Evolutionary conservation across 1,139 yeast genomes (phyloP).

Genomic region (Nadsonia starkeyi-henricii): DNA sequence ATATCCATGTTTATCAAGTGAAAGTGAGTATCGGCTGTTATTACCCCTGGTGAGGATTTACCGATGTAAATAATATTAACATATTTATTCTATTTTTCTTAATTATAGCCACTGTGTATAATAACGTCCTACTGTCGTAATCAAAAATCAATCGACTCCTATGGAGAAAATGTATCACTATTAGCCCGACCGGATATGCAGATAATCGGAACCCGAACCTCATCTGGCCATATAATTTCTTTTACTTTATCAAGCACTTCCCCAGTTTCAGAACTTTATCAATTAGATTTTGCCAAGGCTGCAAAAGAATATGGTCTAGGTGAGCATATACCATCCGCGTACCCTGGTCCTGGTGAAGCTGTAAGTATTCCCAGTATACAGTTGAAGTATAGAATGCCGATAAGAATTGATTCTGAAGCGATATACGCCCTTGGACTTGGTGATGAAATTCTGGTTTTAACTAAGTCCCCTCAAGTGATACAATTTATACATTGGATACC

Average conservation of each 20-base stretch:
- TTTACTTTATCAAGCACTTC: conserved; percentile 6
- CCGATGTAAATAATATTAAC: not conserved
- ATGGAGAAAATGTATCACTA: conserved; percentile 20
- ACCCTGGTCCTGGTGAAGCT: conserved; percentile 30
- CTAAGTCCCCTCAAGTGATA: conserved; percentile 19
- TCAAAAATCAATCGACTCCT: conserved; percentile 16
- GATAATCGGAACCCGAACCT: conserved; percentile 21
- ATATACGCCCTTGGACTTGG: conserved; percentile 19
- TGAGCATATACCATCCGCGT: conserved; percentile 12
- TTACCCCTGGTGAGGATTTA: too few species aligned
- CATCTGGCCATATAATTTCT: conserved; percentile 14
- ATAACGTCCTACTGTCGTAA: conserved; percentile 21
- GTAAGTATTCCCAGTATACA: conserved; percentile 25
- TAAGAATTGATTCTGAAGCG: conserved; percentile 20
- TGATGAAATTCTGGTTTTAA: conserved; percentile 19
- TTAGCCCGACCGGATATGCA: conserved; percentile 22
- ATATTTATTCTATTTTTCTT: not conserved
- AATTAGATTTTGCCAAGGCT: conserved; percentile 3
- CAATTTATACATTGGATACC: conserved; percentile 18
- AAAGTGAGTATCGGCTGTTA: not conserved
- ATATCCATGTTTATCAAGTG: conserved; percentile 6
- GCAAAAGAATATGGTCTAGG: conserved; percentile 5
- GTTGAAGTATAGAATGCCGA: conserved; percentile 17
- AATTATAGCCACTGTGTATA: conserved; percentile 19
- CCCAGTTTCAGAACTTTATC: conserved; percentile 1